A percentile compares a stretch with the other conserved stretches of the same genome.
phyloP scores from a whole-genome alignment of 2,329 filamentous ascomycete genomes.

The Orbilia javanica region DNA sequence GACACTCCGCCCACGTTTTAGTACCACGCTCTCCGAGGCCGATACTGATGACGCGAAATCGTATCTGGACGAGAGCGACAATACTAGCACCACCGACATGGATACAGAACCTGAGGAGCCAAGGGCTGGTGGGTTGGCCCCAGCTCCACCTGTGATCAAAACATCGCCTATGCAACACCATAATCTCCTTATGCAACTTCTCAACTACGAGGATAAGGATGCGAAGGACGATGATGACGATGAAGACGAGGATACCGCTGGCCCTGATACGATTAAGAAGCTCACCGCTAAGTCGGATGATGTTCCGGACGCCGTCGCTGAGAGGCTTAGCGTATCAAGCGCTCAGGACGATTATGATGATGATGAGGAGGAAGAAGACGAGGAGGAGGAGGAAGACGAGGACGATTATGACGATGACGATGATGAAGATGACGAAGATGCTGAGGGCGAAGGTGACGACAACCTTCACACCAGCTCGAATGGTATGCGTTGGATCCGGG shows the following conservation, averaged over 20 bases:
- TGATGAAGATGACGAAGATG: slow-evolving; percentile 59
- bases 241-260: slow-evolving; percentile 49
- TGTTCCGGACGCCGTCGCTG: slow-evolving; percentile 43
- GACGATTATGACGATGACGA: slow-evolving; percentile 59
- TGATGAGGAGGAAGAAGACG: slow-evolving; percentile 50
- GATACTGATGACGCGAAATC: slow-evolving; percentile 56
- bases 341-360: slow-evolving; percentile 37
- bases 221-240: slow-evolving; percentile 36
- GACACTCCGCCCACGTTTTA: slow-evolving; percentile 49
- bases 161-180: slow-evolving; percentile 50
- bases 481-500: slow-evolving; percentile 99
- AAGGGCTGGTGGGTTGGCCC: slow-evolving; percentile 3
- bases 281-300: slow-evolving; percentile 53
- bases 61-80: slow-evolving; percentile 47
- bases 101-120: slow-evolving; percentile 51
- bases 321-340: slow-evolving; percentile 44
- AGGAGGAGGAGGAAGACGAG: slow-evolving; percentile 81
- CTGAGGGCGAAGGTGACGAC: slow-evolving; percentile 35
- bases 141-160: slow-evolving; percentile 36
- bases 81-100: slow-evolving; percentile 55
- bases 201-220: slow-evolving; percentile 48
- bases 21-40: slow-evolving; percentile 51
- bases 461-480: slow-evolving; percentile 73
- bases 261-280: slow-evolving; percentile 52
- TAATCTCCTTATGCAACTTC: slow-evolving; percentile 52